Evolutionary conservation across 208 protist genomes (phyloP).

Genomic region (Leishmania tropica): DNA sequence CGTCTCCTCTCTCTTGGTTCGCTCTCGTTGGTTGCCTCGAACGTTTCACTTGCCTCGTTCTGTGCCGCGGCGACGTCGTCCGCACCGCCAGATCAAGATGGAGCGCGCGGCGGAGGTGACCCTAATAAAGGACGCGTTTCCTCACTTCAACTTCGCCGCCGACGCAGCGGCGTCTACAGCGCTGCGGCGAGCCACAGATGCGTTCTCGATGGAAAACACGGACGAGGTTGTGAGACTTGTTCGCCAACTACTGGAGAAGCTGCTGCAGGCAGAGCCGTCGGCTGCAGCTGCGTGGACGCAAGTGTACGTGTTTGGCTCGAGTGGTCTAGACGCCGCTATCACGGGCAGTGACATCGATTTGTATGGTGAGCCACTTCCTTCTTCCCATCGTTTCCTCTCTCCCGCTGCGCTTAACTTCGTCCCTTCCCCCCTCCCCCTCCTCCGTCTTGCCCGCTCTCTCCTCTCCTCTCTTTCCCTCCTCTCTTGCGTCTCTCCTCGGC

Average conservation of each 20-base stretch:
- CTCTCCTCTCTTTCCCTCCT: not conserved
- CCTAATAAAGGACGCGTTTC: not conserved
- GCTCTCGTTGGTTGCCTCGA: not conserved
- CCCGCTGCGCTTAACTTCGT: not conserved
- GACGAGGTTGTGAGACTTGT: slow-evolving; percentile 26
- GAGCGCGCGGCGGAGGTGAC: not conserved
- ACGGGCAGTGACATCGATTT: slow-evolving; percentile 91
- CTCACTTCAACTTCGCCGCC: not conserved
- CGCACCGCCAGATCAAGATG: not conserved
- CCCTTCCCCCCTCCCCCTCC: slow-evolving; percentile 4
- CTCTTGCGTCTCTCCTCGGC: not conserved
- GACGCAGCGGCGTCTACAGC: slow-evolving; percentile 18
- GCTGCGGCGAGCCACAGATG: slow-evolving; percentile 14
- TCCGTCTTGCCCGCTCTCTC: slow-evolving; percentile 4
- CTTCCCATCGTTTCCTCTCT: slow-evolving; percentile 4
- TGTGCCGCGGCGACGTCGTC: not conserved
- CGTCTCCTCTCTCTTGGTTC: not conserved
- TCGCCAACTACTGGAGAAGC: slow-evolving; percentile 18
- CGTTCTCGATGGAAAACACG: slow-evolving; percentile 30
- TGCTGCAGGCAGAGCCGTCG: slow-evolving; percentile 17
- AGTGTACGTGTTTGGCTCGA: slow-evolving; percentile 75
- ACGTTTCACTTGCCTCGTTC: not conserved
- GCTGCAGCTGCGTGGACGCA: slow-evolving; percentile 45
- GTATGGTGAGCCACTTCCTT: slow-evolving; percentile 78
- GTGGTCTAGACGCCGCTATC: slow-evolving; percentile 73